Percentiles rank a stretch among this genome's conserved stretches.
These are phyloP conservation scores for Endotrypanum monterogeii DNA, from an alignment of 208 protist genomes.

Conservation along the genomic window DNA sequence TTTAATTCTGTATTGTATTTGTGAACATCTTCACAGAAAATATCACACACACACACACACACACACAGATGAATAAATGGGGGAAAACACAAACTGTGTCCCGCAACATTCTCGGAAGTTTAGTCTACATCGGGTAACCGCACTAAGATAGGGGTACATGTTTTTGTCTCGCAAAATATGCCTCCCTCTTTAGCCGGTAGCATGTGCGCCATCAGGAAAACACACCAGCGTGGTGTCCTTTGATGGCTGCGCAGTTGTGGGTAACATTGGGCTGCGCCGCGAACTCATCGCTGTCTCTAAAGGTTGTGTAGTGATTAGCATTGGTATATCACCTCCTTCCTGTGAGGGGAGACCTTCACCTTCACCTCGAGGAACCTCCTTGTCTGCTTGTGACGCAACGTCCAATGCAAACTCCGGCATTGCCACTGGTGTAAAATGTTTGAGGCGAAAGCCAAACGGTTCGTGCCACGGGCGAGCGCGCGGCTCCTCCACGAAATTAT, in stretches of 20 bases:
- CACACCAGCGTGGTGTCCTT: neutral
- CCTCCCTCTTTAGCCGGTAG: neutral
- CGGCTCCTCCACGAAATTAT: constrained; percentile 12
- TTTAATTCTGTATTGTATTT: neutral
- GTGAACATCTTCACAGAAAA: no score
- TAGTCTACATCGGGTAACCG: neutral
- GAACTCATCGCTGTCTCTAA: neutral
- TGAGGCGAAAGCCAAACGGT: constrained; percentile 22
- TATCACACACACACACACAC: neutral
- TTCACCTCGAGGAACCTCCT: constrained; percentile 10
- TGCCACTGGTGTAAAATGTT: constrained; percentile 15
- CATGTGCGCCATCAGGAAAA: neutral
- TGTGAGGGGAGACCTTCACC: neutral
- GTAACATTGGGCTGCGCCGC: no score
- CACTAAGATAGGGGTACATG: neutral
- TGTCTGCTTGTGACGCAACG: constrained; percentile 16
- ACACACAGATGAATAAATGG: neutral
- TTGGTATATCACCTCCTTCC: constrained; percentile 2
- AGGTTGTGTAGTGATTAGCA: constrained; percentile 3
- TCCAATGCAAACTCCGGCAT: constrained; percentile 20
- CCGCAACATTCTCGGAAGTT: neutral
- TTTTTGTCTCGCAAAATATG: neutral
- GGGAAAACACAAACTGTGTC: neutral
- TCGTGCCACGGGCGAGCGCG: constrained; percentile 17
- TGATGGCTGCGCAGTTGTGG: neutral